These are phyloP conservation scores for rapeseed (Brassica napus) DNA, from an alignment of 345 rosid species.

Conservation along the genomic window Da-Ae NC_063437.1:19681001-19681500, in stretches of 20 bases:
- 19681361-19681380: not conserved
- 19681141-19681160: constrained; percentile 48
- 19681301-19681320: constrained; percentile 91
- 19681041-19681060: not conserved
- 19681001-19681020: constrained; percentile 71
- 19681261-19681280: constrained; percentile 72
- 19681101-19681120: constrained; percentile 10
- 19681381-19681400: constrained; percentile 18
- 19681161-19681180: constrained; percentile 69
- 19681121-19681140: not conserved
- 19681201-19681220: constrained; percentile 80
- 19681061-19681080: not conserved
- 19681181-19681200: constrained; percentile 92
- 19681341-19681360: constrained; percentile 10
- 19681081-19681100: too few relatives aligned
- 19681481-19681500: constrained; percentile 81
- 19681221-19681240: constrained; percentile 68
- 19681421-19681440: constrained; percentile 97
- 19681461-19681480: constrained; percentile 77
- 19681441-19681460: constrained; percentile 90
- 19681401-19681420: constrained; percentile 13
- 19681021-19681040: constrained; percentile 38
- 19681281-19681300: constrained; percentile 85
- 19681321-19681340: constrained; percentile 54
- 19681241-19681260: constrained; percentile 85